A percentile compares a stretch with the other conserved stretches of the same genome.
Evolutionary conservation across 345 rosid genomes (phyloP).

Genomic region (Populus deltoides): DNA sequence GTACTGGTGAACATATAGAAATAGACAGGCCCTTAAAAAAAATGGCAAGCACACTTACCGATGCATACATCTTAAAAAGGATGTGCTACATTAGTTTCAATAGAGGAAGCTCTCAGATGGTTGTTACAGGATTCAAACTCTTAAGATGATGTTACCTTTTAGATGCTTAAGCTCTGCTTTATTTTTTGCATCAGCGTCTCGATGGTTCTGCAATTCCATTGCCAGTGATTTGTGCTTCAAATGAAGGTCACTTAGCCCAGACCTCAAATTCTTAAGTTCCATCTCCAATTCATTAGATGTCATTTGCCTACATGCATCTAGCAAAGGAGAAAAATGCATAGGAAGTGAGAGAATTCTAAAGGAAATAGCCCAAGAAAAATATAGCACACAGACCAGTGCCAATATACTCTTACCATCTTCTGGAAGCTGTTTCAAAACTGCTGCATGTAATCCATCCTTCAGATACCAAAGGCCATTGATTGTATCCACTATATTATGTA

Average conservation of each 20-base stretch:
- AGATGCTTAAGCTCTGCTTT: conserved; percentile 60
- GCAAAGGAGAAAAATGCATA: conserved; percentile 25
- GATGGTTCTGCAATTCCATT: conserved; percentile 54
- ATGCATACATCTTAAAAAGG: not conserved
- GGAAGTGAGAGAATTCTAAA: conserved; percentile 22
- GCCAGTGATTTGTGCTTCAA: conserved; percentile 62
- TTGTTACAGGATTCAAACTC: not conserved
- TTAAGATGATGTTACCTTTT: conserved; percentile 49
- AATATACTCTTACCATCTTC: conserved; percentile 45
- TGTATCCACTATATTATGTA: conserved; percentile 50
- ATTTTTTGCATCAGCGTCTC: conserved; percentile 62
- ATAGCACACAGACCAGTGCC: not conserved
- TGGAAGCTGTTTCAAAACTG: conserved; percentile 46
- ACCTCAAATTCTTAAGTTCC: conserved; percentile 66
- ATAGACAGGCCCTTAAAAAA: not conserved
- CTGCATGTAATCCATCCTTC: conserved; percentile 57
- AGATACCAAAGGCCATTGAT: conserved; percentile 55
- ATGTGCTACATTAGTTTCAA: not conserved
- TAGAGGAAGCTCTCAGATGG: not conserved
- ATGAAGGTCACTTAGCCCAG: conserved; percentile 58
- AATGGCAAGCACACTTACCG: not conserved
- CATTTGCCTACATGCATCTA: conserved; percentile 53
- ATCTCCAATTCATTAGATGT: conserved; percentile 44
- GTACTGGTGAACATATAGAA: not conserved
- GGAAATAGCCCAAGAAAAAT: not conserved